phyloP scores from a whole-genome alignment of 1,139 yeast genomes.

The Komagataea norvegica region DNA sequence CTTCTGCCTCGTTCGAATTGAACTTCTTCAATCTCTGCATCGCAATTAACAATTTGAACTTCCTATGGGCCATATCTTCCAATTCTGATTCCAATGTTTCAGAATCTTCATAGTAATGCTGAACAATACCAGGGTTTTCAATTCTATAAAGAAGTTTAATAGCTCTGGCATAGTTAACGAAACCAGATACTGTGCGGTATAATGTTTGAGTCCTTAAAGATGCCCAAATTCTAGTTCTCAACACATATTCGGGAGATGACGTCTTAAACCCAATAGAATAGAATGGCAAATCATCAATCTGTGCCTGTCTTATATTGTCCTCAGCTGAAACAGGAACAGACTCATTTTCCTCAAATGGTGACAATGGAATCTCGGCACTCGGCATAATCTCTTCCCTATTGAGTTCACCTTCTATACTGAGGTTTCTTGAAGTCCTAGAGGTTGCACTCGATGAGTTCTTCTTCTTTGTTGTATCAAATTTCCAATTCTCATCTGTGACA shows the following conservation, averaged over 20 bases:
- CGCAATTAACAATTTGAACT: constrained; percentile 64
- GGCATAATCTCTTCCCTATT: too few species aligned
- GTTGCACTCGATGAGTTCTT: constrained; percentile 10
- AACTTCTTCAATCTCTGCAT: constrained; percentile 63
- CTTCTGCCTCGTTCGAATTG: constrained; percentile 45
- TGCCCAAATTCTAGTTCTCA: constrained; percentile 79
- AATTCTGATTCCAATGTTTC: constrained; percentile 39
- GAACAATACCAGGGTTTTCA: constrained; percentile 51
- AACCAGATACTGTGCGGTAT: constrained; percentile 74
- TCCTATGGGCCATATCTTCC: constrained; percentile 53
- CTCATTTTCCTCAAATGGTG: constrained; percentile 15
- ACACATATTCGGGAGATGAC: constrained; percentile 53
- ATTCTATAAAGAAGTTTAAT: constrained; percentile 59
- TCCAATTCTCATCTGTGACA: constrained; percentile 15
- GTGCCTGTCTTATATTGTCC: constrained; percentile 33
- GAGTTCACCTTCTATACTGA: not conserved
- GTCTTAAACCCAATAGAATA: constrained; percentile 68
- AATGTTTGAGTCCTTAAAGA: constrained; percentile 74
- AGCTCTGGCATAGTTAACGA: constrained; percentile 66
- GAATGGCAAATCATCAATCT: constrained; percentile 57
- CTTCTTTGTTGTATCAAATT: constrained; percentile 17
- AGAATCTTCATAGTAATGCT: constrained; percentile 32
- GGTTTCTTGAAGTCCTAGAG: not conserved
- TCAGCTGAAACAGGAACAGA: constrained; percentile 21
- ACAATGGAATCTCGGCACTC: constrained; percentile 8